These are phyloP conservation scores for Arbutus unedo DNA, from an alignment of 148 eudicot species.

Conservation along the genomic window DNA sequence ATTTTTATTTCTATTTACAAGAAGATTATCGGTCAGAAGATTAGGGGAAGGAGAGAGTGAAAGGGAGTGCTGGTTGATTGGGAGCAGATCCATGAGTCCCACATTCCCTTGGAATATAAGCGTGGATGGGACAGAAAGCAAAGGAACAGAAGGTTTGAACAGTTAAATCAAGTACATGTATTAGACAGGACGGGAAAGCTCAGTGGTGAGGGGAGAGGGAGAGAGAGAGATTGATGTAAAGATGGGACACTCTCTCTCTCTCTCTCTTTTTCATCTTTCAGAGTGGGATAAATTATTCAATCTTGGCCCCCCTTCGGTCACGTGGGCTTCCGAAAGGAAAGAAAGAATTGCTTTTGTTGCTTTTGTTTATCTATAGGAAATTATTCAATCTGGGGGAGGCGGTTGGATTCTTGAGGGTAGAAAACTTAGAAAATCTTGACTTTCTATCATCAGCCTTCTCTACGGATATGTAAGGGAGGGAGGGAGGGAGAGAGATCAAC, in stretches of 20 bases:
- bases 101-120: slow-evolving; percentile 30
- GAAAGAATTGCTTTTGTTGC: not conserved
- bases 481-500: not conserved
- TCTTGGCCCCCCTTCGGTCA: not conserved
- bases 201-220: not conserved
- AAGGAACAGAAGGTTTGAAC: slow-evolving; percentile 49
- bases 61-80: slow-evolving; percentile 21
- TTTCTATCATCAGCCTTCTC: not conserved
- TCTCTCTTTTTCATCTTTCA: slow-evolving; percentile 9
- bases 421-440: not conserved
- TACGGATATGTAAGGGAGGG: not conserved
- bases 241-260: slow-evolving; percentile 19
- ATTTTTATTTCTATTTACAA: slow-evolving; percentile 8
- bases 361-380: not conserved
- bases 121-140: slow-evolving; percentile 61
- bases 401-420: too few species aligned
- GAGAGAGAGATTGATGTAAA: slow-evolving; percentile 18
- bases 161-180: slow-evolving; percentile 28
- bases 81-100: slow-evolving; percentile 23
- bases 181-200: slow-evolving; percentile 38
- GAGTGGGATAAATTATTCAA: slow-evolving; percentile 16
- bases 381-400: too few species aligned
- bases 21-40: slow-evolving; percentile 16
- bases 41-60: not conserved
- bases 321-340: slow-evolving; percentile 1